Conservation (phyloP, 805 yeast species). For the Ogataea methylovora region DNA sequence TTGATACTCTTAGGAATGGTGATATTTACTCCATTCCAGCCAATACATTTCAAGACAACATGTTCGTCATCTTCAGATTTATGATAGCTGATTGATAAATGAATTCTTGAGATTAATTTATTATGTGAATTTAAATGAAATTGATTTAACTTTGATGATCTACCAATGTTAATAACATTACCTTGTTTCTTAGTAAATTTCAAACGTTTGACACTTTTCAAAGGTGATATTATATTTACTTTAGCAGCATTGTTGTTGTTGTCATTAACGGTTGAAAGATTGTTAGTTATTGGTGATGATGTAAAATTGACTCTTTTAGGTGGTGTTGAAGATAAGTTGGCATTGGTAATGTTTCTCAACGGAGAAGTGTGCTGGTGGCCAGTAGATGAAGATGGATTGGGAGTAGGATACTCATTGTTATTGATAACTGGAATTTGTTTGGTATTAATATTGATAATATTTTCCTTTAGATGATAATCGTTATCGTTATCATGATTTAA, state of each 20-base stretch:
- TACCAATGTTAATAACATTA: conserved; percentile 43
- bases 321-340: not conserved
- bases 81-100: conserved; percentile 44
- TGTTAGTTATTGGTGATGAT: conserved; percentile 1
- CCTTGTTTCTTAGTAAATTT: conserved; percentile 32
- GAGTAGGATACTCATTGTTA: conserved; percentile 46
- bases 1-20: conserved; percentile 44
- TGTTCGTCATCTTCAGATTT: conserved; percentile 22
- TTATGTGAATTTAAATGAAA: conserved; percentile 39
- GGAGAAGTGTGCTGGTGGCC: conserved; percentile 24
- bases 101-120: conserved; percentile 61
- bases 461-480: conserved; percentile 1
- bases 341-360: not conserved
- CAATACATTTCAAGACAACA: conserved; percentile 60
- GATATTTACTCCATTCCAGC: conserved; percentile 74
- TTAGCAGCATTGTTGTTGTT: conserved; percentile 1
- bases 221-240: conserved; percentile 26
- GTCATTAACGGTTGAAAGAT: not conserved
- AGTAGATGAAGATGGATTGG: conserved; percentile 58
- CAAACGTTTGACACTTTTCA: conserved; percentile 27
- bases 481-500: conserved; percentile 9
- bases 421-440: not conserved
- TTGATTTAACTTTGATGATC: conserved; percentile 58
- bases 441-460: not conserved
- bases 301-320: conserved; percentile 1